Base-by-base conservation (phyloP, 2,329 filamentous ascomycete genomes). In the Ophiostoma ips region DNA sequence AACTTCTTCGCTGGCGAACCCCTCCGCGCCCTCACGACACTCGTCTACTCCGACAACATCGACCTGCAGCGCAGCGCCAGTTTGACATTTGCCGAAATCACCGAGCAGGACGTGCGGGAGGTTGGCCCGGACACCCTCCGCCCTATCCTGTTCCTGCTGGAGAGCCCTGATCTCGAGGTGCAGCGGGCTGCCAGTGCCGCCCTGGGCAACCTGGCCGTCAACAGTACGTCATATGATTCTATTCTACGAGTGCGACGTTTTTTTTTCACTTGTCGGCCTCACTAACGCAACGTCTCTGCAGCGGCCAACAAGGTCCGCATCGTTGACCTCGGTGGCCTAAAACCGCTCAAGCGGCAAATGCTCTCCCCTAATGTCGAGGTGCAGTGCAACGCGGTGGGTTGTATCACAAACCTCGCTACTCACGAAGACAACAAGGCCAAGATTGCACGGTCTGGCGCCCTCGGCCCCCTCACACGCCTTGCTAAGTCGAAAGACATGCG, bases 341-440 rank as follows among this genome's bases (percentile, higher is more conserved):
- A 81, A 49, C 90, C 92, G 49, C 76, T 98, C 53, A 98, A 96
- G 67, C 84, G 87, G 57, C 92, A 98, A 68, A 98, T 98, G 92
- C 87, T 94, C 69, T 96, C 90, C 51, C 79, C 84, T 44, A 98
- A 98, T 60, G 92, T 98, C 58, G 92, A 98, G 65, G 92, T 98
- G 24, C 92, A 98, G 68, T 98, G 92, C 73, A 98, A 98, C 66
- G 92, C 92, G 40, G 92, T 98, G 54, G 92, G 92, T 48, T 98
- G 92, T 71, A 98, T 98, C 65, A 98, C 92, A 43, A 98, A 98
- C 63, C 70, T 98, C 51, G 92, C 92, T 50, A 98, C 92, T 3
- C 92, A 98, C 62, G 92, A 98, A 69, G 92, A 96, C 59, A 98
- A 98, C 71, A 98, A 98, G 71, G 89, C 92, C 52, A 95, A 94